Percentiles rank a stretch among this genome's conserved stretches.
Conservation (phyloP, 2,329 filamentous ascomycete genomes). For the Aspergillus oerlinghausenensis region DNA sequence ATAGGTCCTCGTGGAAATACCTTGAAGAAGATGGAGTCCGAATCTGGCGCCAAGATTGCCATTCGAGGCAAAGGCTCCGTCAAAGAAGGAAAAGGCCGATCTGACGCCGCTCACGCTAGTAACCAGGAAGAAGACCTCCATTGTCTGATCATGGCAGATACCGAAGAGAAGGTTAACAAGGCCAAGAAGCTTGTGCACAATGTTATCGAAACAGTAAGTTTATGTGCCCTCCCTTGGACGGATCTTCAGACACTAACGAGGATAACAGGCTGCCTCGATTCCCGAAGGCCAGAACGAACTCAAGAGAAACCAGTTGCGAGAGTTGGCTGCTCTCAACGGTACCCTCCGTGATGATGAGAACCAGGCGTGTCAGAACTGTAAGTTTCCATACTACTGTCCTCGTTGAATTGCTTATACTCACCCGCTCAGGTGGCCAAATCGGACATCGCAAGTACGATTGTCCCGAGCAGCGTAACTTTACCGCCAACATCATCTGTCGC, state of each 20-base stretch:
- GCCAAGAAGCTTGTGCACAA: slow-evolving; percentile 98
- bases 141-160: slow-evolving; percentile 99
- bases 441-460: slow-evolving; percentile 99
- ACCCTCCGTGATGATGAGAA: slow-evolving; percentile 98
- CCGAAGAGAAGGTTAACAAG: slow-evolving; percentile 99
- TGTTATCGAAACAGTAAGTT: slow-evolving; percentile 90
- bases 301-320: slow-evolving; percentile 96
- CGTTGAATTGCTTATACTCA: neutral
- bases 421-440: slow-evolving; percentile 72
- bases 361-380: slow-evolving; percentile 96
- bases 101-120: slow-evolving; percentile 97
- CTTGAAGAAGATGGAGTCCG: slow-evolving; percentile 98
- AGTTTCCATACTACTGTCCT: slow-evolving; percentile 21
- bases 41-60: slow-evolving; percentile 96
- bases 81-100: slow-evolving; percentile 98
- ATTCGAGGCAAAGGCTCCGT: slow-evolving; percentile 99
- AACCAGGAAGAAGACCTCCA: slow-evolving; percentile 99
- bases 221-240: neutral
- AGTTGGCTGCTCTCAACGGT: slow-evolving; percentile 96
- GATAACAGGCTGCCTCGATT: slow-evolving; percentile 81
- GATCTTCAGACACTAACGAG: slow-evolving; percentile 23
- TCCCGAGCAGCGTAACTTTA: slow-evolving; percentile 95
- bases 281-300: slow-evolving; percentile 98
- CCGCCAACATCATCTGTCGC: slow-evolving; percentile 98
- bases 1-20: slow-evolving; percentile 99